Conservation (phyloP, 2,329 filamentous ascomycete species). For the Diaporthe sp. region DNA sequence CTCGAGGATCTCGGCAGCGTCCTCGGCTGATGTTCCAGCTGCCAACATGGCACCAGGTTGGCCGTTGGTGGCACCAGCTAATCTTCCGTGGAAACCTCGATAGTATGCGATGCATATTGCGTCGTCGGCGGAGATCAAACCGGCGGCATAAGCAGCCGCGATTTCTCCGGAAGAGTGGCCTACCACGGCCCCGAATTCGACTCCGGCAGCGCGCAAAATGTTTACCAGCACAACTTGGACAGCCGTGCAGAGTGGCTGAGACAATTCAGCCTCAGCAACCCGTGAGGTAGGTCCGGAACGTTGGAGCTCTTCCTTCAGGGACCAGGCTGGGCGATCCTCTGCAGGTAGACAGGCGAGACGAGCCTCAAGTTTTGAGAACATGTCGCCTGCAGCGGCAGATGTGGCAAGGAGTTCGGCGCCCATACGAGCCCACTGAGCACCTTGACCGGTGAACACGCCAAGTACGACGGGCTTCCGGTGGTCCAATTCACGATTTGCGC, state of each 20-base stretch:
- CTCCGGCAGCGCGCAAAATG: conserved; percentile 39
- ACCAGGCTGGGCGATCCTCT: conserved; percentile 23
- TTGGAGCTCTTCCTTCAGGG: conserved; percentile 16
- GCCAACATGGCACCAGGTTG: conserved; percentile 23
- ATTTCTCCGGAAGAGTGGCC: conserved; percentile 42
- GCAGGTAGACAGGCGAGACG: background rate
- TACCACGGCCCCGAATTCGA: conserved; percentile 41
- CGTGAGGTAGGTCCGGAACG: background rate
- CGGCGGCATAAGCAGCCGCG: conserved; percentile 14
- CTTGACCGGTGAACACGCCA: conserved; percentile 26
- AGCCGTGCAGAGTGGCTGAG: conserved; percentile 41
- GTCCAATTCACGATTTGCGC: background rate
- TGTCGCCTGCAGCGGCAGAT: background rate
- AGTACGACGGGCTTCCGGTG: background rate
- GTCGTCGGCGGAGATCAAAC: conserved; percentile 19
- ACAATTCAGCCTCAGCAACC: conserved; percentile 37
- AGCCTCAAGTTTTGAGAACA: background rate
- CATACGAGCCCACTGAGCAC: conserved; percentile 27
- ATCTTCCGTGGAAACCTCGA: conserved; percentile 27
- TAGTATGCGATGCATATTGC: conserved; percentile 42
- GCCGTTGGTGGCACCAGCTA: background rate
- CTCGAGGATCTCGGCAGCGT: conserved; percentile 34
- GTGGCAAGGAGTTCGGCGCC: conserved; percentile 39
- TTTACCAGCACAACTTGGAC: conserved; percentile 52
- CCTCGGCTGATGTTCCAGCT: background rate